Conservation (phyloP, 768 basidiomycete genomes). For the Gymnopilus junonius region DNA sequence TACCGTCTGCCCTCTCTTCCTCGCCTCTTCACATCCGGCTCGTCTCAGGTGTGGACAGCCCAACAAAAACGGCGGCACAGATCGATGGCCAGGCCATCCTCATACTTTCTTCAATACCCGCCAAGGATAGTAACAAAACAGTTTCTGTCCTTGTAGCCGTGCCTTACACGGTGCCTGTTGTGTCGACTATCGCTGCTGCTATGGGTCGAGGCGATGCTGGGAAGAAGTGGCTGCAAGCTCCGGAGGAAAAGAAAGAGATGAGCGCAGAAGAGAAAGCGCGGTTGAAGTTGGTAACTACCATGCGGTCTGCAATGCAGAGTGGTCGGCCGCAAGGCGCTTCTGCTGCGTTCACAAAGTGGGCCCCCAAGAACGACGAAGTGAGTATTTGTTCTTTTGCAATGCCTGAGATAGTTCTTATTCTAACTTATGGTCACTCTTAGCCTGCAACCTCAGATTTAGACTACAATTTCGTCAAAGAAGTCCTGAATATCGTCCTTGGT, state of each 20-base stretch:
- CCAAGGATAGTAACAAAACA: constrained; percentile 25
- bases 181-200: constrained; percentile 66
- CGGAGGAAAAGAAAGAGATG: constrained; percentile 1
- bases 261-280: constrained; percentile 20
- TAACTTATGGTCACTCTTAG: neutral
- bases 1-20: constrained; percentile 48
- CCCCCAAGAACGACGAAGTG: constrained; percentile 28
- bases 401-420: neutral
- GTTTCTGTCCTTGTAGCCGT: constrained; percentile 64
- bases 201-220: constrained; percentile 53
- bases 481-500: constrained; percentile 56
- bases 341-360: constrained; percentile 65
- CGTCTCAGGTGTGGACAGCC: constrained; percentile 18
- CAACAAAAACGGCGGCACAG: constrained; percentile 18
- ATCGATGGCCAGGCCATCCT: constrained; percentile 52
- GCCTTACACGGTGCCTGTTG: constrained; percentile 54
- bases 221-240: constrained; percentile 48
- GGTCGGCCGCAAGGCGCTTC: constrained; percentile 57
- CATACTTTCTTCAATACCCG: constrained; percentile 43
- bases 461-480: constrained; percentile 62
- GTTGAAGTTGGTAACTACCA: constrained; percentile 37
- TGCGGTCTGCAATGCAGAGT: constrained; percentile 45
- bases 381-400: neutral
- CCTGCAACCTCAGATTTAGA: constrained; percentile 18
- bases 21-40: constrained; percentile 26